Conservation (phyloP, 176 grass and related monocot species). For the Otatea glauca region DNA sequence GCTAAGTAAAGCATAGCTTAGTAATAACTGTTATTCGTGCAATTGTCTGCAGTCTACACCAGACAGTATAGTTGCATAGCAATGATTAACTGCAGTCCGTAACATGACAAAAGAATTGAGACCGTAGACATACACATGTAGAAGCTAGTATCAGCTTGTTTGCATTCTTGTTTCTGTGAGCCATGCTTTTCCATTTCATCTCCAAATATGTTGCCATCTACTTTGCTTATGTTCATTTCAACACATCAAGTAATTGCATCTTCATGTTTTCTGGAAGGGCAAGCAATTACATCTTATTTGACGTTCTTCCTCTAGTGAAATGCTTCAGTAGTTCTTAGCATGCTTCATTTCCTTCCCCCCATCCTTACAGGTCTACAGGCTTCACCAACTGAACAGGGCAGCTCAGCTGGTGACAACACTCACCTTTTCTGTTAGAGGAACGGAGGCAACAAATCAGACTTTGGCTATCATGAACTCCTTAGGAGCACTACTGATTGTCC, state of each 20-base stretch:
- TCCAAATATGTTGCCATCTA: neutral
- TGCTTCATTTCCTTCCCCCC: neutral
- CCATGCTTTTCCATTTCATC: neutral
- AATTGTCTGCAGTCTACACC: slow-evolving; percentile 22
- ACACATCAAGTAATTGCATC: slow-evolving; percentile 4
- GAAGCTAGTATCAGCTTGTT: slow-evolving; percentile 2
- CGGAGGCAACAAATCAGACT: slow-evolving; percentile 78
- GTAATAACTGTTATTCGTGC: slow-evolving; percentile 15
- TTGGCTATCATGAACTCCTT: slow-evolving; percentile 91
- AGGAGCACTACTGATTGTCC: slow-evolving; percentile 74
- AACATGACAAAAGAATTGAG: neutral
- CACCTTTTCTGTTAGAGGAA: slow-evolving; percentile 78
- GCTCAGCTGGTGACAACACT: slow-evolving; percentile 89
- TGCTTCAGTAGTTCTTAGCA: slow-evolving; percentile 43
- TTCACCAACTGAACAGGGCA: slow-evolving; percentile 96
- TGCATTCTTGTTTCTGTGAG: slow-evolving; percentile 2
- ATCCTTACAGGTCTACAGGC: slow-evolving; percentile 79
- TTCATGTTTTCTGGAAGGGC: slow-evolving; percentile 12
- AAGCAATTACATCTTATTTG: neutral
- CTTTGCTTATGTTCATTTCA: slow-evolving; percentile 22
- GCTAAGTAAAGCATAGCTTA: neutral
- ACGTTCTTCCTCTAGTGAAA: neutral
- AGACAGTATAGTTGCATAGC: neutral
- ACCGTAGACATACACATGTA: neutral
- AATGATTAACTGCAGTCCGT: neutral